phyloP scores from a whole-genome alignment of 2,329 filamentous ascomycete species.

The Cladobotryum protrusum region DNA sequence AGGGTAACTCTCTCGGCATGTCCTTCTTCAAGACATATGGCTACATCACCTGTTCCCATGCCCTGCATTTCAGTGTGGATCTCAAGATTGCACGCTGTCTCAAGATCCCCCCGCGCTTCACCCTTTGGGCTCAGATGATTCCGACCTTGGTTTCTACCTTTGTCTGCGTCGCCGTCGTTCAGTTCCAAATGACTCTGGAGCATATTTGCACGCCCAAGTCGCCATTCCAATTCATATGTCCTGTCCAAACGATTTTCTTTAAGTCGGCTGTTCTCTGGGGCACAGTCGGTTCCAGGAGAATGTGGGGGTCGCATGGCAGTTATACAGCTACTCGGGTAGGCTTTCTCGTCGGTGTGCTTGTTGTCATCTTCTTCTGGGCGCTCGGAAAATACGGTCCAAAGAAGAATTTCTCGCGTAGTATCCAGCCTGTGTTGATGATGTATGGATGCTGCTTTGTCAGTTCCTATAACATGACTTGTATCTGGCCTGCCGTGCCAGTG shows the following conservation, averaged over 20 bases:
- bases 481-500: slow-evolving; percentile 41
- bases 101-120: slow-evolving; percentile 35
- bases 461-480: slow-evolving; percentile 40
- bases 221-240: slow-evolving; percentile 2
- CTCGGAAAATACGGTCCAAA: slow-evolving; percentile 16
- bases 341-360: slow-evolving; percentile 32
- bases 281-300: slow-evolving; percentile 29
- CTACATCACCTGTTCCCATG: slow-evolving; percentile 32
- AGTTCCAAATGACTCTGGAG: slow-evolving; percentile 24
- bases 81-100: slow-evolving; percentile 38
- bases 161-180: slow-evolving; percentile 3
- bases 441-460: slow-evolving; percentile 34
- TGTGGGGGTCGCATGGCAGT: slow-evolving; percentile 29
- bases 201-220: slow-evolving; percentile 29
- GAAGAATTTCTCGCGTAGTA: slow-evolving; percentile 30
- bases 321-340: slow-evolving; percentile 30
- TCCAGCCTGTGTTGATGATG: slow-evolving; percentile 38
- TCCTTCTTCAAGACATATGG: slow-evolving; percentile 41
- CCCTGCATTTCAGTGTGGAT: slow-evolving; percentile 34
- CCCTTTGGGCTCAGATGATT: slow-evolving; percentile 30
- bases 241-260: slow-evolving; percentile 9
- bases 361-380: slow-evolving; percentile 31
- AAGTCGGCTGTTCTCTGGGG: slow-evolving; percentile 35
- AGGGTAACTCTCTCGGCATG: slow-evolving; percentile 40
- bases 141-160: slow-evolving; percentile 27